Percentiles rank a stretch among this genome's conserved stretches.
phyloP scores from a whole-genome alignment of 306 rosid genomes.

The Cicer chorassanicum region DNA sequence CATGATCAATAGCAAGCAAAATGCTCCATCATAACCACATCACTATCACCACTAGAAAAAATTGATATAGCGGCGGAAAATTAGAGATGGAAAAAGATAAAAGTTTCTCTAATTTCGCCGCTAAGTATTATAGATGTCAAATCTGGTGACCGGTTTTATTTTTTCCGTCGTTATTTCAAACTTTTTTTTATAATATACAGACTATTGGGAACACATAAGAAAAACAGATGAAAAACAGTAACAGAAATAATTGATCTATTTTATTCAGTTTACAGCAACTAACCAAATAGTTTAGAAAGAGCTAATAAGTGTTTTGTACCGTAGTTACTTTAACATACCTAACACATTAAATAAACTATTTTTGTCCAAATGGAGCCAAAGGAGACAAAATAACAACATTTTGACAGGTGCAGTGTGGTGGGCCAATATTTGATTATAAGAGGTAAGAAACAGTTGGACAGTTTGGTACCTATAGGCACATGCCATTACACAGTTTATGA shows the following conservation, averaged over 20 bases:
- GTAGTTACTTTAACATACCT: constrained; percentile 42
- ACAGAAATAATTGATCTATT: background rate
- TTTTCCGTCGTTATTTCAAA: too few species aligned
- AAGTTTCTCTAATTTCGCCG: too few species aligned
- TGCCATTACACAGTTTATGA: constrained; percentile 58
- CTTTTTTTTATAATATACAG: too few species aligned
- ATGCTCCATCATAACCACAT: constrained; percentile 10
- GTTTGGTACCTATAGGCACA: constrained; percentile 59
- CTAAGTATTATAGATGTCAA: too few species aligned
- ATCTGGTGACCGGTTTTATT: too few species aligned
- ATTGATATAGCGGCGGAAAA: too few species aligned
- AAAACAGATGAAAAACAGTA: constrained; percentile 30
- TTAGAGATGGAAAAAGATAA: too few species aligned
- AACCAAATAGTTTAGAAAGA: constrained; percentile 44
- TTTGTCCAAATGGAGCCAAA: constrained; percentile 48
- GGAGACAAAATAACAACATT: constrained; percentile 51
- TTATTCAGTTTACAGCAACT: constrained; percentile 40
- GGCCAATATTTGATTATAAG: constrained; percentile 56
- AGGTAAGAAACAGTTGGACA: constrained; percentile 53
- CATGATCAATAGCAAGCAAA: constrained; percentile 5
- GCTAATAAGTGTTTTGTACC: constrained; percentile 33
- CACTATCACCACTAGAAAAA: background rate
- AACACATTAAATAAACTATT: constrained; percentile 51
- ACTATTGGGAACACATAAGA: background rate
- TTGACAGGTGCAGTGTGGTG: constrained; percentile 52